These are phyloP conservation scores for Sonneratia alba DNA, from an alignment of 345 rosid species.

Conservation along the genomic window DNA sequence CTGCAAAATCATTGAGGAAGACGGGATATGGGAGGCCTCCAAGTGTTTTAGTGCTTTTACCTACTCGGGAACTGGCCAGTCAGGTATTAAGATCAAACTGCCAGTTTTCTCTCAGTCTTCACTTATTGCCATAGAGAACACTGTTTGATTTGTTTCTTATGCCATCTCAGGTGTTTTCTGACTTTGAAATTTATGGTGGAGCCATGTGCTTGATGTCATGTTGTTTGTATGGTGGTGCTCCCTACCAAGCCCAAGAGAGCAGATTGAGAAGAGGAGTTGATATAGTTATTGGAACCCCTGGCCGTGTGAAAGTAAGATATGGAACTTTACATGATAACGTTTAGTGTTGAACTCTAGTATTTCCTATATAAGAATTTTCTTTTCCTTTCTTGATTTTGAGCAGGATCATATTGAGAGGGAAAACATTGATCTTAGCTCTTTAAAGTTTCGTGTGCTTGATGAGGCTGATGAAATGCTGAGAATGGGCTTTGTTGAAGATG, in stretches of 20 bases:
- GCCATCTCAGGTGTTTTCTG: constrained; percentile 47
- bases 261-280: constrained; percentile 78
- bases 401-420: constrained; percentile 84
- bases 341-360: not conserved
- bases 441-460: constrained; percentile 90
- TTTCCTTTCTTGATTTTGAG: constrained; percentile 7
- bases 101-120: not conserved
- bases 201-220: constrained; percentile 62
- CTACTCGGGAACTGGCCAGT: constrained; percentile 88
- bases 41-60: constrained; percentile 81
- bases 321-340: not conserved
- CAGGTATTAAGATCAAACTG: constrained; percentile 37
- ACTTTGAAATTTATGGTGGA: constrained; percentile 82
- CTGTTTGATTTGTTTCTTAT: not conserved
- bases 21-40: constrained; percentile 83
- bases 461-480: constrained; percentile 99
- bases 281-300: constrained; percentile 89
- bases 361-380: not conserved
- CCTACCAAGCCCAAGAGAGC: constrained; percentile 49
- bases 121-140: not conserved
- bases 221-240: constrained; percentile 89
- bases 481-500: constrained; percentile 98
- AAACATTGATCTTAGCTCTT: constrained; percentile 50
- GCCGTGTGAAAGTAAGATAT: constrained; percentile 68
- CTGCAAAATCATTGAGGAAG: constrained; percentile 42